A percentile compares a stretch with the other conserved stretches of the same genome.
Conservation (phyloP, 139 green algal genomes). For the Coelastrella sp. region DNA sequence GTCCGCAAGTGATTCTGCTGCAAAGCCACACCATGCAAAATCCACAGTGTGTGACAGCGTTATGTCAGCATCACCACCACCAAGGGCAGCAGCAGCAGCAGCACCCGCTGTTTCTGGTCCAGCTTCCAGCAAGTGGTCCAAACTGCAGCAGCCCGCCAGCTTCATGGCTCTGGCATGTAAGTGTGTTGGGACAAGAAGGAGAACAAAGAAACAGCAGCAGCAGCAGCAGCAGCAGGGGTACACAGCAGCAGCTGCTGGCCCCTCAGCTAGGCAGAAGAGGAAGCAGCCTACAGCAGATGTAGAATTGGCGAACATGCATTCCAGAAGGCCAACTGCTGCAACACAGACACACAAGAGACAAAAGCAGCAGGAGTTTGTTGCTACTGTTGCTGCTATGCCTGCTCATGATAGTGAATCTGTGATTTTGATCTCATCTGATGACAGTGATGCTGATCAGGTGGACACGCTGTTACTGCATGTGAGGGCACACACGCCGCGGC, state of each 20-base stretch:
- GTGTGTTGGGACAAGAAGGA: background rate
- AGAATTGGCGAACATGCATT: too few species aligned
- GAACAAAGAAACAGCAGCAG: background rate
- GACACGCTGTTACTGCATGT: background rate
- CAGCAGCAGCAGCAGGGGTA: background rate
- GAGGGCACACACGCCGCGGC: background rate
- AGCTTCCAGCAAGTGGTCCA: background rate
- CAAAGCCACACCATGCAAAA: too few species aligned
- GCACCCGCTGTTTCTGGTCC: background rate
- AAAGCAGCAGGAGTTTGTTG: too few species aligned
- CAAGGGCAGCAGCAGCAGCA: background rate
- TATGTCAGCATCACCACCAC: background rate
- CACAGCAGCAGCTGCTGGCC: background rate
- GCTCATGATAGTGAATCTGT: background rate
- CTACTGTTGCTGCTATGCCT: background rate
- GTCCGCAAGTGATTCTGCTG: too few species aligned
- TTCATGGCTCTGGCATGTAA: background rate
- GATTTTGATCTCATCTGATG: background rate
- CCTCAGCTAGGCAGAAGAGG: too few species aligned
- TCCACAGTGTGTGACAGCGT: too few species aligned
- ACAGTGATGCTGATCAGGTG: background rate
- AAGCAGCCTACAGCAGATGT: too few species aligned
- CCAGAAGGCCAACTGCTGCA: too few species aligned
- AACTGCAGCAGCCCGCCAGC: background rate
- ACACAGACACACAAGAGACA: too few species aligned